These are phyloP conservation scores for Chaetoscypha palmicola DNA, from an alignment of 2,329 filamentous ascomycete genomes.

Conservation along the genomic window DNA sequence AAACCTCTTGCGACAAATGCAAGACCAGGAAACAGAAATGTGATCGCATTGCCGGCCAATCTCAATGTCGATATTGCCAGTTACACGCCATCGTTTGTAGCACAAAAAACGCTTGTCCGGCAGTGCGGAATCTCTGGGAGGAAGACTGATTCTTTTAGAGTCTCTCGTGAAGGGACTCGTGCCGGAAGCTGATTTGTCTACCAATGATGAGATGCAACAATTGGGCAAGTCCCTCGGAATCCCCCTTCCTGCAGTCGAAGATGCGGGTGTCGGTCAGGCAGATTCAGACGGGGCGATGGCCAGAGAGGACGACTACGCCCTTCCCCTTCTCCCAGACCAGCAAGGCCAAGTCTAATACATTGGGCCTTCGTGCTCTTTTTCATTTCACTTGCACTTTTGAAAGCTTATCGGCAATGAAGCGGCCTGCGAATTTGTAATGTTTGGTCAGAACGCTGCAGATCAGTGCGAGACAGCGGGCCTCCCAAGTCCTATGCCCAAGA, in stretches of 20 bases:
- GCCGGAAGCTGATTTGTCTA: constrained; percentile 37
- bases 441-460: constrained; percentile 36
- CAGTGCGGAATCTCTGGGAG: constrained; percentile 36
- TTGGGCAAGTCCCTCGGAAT: constrained; percentile 35
- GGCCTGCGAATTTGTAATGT: constrained; percentile 31
- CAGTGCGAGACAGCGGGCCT: background rate
- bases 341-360: constrained; percentile 40
- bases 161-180: constrained; percentile 38
- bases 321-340: constrained; percentile 34
- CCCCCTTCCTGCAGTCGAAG: constrained; percentile 29
- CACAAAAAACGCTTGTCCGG: constrained; percentile 39
- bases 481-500: background rate
- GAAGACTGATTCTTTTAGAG: constrained; percentile 36
- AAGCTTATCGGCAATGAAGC: constrained; percentile 32
- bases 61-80: constrained; percentile 37
- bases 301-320: constrained; percentile 27
- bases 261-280: constrained; percentile 9
- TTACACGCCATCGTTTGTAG: constrained; percentile 36
- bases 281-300: constrained; percentile 12
- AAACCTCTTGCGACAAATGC: constrained; percentile 39
- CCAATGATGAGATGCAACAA: constrained; percentile 35
- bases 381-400: constrained; percentile 36
- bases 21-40: constrained; percentile 42
- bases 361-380: constrained; percentile 36
- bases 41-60: constrained; percentile 33